A percentile compares a stretch with the other conserved stretches of the same genome.
These are phyloP conservation scores for Fusarium nisikadoi DNA, from an alignment of 2,329 filamentous ascomycete species.

Conservation along the genomic window DNA sequence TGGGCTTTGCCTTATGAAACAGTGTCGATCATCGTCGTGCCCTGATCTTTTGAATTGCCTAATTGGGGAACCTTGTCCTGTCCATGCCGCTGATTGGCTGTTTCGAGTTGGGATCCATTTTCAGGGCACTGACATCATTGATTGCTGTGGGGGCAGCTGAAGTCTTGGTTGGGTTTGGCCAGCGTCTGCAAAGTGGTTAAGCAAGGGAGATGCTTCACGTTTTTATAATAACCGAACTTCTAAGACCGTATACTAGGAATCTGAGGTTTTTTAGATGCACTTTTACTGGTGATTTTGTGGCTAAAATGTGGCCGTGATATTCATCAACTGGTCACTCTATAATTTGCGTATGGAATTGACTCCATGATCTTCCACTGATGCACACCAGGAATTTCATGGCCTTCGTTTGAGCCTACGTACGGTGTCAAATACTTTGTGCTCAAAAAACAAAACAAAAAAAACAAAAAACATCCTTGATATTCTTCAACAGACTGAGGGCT, in stretches of 20 bases:
- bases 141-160: not conserved
- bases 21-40: not conserved
- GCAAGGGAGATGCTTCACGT: not conserved
- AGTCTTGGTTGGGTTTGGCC: not conserved
- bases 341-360: no score
- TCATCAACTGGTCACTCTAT: no score
- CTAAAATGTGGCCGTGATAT: no score
- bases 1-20: not conserved
- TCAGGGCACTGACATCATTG: not conserved
- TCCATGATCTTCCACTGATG: no score
- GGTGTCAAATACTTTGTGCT: accelerated
- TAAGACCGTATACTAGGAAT: not conserved
- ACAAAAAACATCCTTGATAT: accelerated
- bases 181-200: not conserved
- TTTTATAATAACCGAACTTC: no score
- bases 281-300: accelerated
- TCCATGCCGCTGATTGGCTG: not conserved
- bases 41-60: not conserved
- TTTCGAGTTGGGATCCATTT: accelerated
- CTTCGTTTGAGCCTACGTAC: no score
- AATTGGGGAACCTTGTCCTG: accelerated
- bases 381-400: no score
- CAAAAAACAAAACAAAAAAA: accelerated
- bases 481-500: not conserved
- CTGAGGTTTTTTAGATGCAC: accelerated